Base-by-base conservation (phyloP, 352 stramenopile genomes). In the Phytophthora multivora region DNA sequence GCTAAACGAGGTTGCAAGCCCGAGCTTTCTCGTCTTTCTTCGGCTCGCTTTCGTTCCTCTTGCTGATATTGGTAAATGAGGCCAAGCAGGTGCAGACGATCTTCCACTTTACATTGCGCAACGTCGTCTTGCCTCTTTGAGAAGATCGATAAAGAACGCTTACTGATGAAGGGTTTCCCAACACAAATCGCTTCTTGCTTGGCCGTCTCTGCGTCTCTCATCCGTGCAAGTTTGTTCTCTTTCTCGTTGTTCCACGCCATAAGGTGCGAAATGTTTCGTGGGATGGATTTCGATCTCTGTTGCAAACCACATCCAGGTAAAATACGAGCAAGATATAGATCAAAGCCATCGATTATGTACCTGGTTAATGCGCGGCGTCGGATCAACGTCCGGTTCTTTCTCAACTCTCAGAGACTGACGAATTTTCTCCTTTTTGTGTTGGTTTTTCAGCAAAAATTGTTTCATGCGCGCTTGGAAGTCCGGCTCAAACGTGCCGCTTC, bases 11-110 rank as follows among this genome's bases (percentile, higher is more conserved):
- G 78, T 15, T 74, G 72, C 3, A 66, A 63, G 21, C 9, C 50
- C 5, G 35, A 59, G 11, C 42, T 55, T 4, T 38, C 33, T 41
- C 49, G 38, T 23, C 58, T 50, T 16, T 59, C 40, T 13, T 76
- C 48, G 4, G 66, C 57, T 0, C 73, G 50, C 11, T 67, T 43
- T 4, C 79, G 72, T 38, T 87, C 80, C 43, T 89, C 75, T 46
- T 82, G 79, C 28, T 93, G 79, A 46, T 88, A 83, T 33, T 87
- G 66, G 31, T 91, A 91, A 40, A 89, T 90, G 23, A 88, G 50
- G 1, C 81, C 84, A 21, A 91, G 73, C 28, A 89, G 55, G 39
- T 90, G 80, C 11, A 93, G 55, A 31, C 84, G 75, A 56, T 88
- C 82, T 59, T 90, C 83, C 3, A 89, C 80, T 55, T 86, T 85